These are phyloP conservation scores for Hypsizygus marmoreus DNA, from an alignment of 768 basidiomycete genomes.

Conservation along the genomic window DNA sequence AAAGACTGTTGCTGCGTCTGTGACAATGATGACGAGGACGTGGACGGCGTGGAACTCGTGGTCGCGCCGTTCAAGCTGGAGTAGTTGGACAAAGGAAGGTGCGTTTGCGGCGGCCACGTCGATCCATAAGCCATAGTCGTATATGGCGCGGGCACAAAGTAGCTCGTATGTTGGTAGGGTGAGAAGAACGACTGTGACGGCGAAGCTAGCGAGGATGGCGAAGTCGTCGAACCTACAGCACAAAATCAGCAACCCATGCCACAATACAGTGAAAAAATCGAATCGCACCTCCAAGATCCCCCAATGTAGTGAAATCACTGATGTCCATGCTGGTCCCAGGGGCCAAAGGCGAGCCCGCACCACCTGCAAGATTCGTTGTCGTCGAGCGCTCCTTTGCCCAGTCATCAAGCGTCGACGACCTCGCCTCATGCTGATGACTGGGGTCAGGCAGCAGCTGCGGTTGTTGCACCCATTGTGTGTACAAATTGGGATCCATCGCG, in stretches of 20 bases:
- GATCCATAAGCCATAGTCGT: conserved; percentile 58
- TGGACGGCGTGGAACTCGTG: conserved; percentile 38
- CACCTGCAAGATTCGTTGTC: conserved; percentile 20
- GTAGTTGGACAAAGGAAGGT: conserved; percentile 69
- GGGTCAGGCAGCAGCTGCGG: conserved; percentile 36
- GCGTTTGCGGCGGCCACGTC: conserved; percentile 43
- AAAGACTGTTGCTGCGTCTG: conserved; percentile 25
- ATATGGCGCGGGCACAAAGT: conserved; percentile 49
- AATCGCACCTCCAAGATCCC: conserved; percentile 42
- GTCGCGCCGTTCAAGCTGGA: conserved; percentile 83
- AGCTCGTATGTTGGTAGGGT: conserved; percentile 41
- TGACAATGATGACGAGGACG: conserved; percentile 26
- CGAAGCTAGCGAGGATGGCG: conserved; percentile 42
- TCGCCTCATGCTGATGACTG: conserved; percentile 31
- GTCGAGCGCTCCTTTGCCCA: conserved; percentile 48
- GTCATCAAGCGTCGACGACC: conserved; percentile 33
- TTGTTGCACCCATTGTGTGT: conserved; percentile 45
- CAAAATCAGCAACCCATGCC: background rate
- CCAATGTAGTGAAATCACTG: conserved; percentile 42
- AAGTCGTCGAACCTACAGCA: conserved; percentile 25
- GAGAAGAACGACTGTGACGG: conserved; percentile 43
- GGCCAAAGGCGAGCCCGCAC: conserved; percentile 24
- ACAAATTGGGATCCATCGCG: conserved; percentile 47
- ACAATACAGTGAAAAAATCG: conserved; percentile 4
- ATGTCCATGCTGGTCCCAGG: conserved; percentile 36